Evolutionary conservation across 768 basidiomycete species (phyloP).

Genomic region (Galerina marginata): DNA sequence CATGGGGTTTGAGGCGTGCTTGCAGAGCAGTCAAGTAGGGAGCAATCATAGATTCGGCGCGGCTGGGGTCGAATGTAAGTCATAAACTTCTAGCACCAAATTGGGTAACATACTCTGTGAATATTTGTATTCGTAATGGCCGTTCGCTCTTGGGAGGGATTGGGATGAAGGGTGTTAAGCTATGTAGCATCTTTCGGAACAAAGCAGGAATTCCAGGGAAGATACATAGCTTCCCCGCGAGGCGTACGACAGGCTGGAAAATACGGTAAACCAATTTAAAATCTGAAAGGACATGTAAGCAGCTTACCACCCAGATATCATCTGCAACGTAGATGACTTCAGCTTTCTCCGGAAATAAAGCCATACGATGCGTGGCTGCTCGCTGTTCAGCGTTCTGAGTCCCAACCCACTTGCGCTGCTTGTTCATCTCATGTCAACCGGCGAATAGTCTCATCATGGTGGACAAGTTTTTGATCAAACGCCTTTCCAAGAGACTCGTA

Average conservation of each 20-base stretch:
- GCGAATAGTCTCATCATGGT: conserved; percentile 78
- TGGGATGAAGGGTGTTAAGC: conserved; percentile 73
- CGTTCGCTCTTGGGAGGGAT: conserved; percentile 78
- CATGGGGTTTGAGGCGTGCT: conserved; percentile 71
- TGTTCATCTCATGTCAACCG: conserved; percentile 72
- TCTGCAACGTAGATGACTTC: conserved; percentile 81
- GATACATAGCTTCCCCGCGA: conserved; percentile 86
- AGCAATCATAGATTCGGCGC: conserved; percentile 80
- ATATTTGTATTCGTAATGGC: conserved; percentile 82
- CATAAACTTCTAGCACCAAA: not conserved
- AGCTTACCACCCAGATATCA: conserved; percentile 86
- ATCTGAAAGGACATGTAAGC: not conserved
- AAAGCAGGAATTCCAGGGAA: conserved; percentile 91
- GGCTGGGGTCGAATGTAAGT: conserved; percentile 38
- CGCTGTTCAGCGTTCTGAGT: conserved; percentile 77
- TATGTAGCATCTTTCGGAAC: conserved; percentile 82
- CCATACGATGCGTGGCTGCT: conserved; percentile 86
- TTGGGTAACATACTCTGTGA: conserved; percentile 63
- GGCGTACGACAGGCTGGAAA: conserved; percentile 79
- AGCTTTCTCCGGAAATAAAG: conserved; percentile 78
- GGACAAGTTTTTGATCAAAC: conserved; percentile 71
- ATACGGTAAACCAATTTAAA: conserved; percentile 4
- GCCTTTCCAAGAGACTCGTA: conserved; percentile 88
- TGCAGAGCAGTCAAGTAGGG: conserved; percentile 86
- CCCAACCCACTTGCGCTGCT: conserved; percentile 57